Evolutionary conservation across 164 flowering plant species (phyloP).

Genomic region (Platanus orientalis): DNA sequence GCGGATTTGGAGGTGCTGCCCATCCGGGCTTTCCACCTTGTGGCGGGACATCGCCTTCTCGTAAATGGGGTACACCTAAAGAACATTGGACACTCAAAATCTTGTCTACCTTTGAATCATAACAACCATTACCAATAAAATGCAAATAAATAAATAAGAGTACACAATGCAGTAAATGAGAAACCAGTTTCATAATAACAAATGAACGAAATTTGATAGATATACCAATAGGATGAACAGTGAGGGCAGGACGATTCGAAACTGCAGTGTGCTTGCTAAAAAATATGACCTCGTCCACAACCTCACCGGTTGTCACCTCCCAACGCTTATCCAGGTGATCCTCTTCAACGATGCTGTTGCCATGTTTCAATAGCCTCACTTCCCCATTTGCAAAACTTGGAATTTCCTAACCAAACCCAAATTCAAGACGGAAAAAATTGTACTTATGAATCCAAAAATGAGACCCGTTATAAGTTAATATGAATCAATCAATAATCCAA

Average conservation of each 20-base stretch:
- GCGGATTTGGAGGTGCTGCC: conserved; percentile 73
- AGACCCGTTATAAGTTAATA: too few species aligned
- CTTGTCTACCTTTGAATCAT: background rate
- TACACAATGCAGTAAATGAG: background rate
- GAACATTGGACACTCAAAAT: background rate
- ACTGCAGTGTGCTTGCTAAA: conserved; percentile 81
- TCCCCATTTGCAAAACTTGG: conserved; percentile 50
- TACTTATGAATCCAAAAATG: too few species aligned
- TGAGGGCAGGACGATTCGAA: conserved; percentile 83
- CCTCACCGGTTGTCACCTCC: conserved; percentile 74
- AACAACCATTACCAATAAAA: background rate
- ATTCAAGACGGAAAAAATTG: too few species aligned
- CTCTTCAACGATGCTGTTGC: conserved; percentile 57
- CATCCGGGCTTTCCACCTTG: conserved; percentile 78
- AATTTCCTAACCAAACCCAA: conserved; percentile 32
- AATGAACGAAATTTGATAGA: background rate
- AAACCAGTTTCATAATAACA: background rate
- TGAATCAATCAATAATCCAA: too few species aligned
- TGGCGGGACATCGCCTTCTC: conserved; percentile 53
- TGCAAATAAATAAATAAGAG: background rate
- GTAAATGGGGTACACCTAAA: conserved; percentile 64
- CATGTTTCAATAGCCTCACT: conserved; percentile 63
- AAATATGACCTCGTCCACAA: conserved; percentile 69
- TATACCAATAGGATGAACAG: conserved; percentile 89
- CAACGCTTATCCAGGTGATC: conserved; percentile 78